These are phyloP conservation scores for Schizonepeta tenuifolia DNA, from an alignment of 257 asterid genomes.

Conservation along the genomic window DNA sequence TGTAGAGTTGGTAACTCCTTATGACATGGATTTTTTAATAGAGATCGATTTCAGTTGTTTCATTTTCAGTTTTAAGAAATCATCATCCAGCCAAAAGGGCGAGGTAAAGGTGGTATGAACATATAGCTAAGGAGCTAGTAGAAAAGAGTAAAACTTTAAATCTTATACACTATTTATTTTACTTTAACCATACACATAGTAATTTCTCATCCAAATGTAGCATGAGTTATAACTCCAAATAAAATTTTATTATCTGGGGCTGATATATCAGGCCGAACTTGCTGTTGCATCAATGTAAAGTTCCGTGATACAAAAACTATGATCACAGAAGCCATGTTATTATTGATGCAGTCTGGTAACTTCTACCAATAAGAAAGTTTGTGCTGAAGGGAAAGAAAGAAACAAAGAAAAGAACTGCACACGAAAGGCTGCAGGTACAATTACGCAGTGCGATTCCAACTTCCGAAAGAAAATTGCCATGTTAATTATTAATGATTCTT, in stretches of 20 bases:
- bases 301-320: conserved; percentile 47
- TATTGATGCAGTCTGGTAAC: conserved; percentile 46
- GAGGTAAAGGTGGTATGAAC: conserved; percentile 4
- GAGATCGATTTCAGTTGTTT: neutral
- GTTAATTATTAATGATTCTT: neutral
- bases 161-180: neutral
- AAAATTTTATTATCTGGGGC: conserved; percentile 59
- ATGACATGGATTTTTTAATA: conserved; percentile 16
- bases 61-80: conserved; percentile 8
- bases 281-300: conserved; percentile 56
- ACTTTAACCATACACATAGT: neutral
- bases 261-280: conserved; percentile 54
- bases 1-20: conserved; percentile 7
- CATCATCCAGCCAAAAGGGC: neutral
- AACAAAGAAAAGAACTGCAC: neutral
- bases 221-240: conserved; percentile 72
- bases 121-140: neutral
- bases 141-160: conserved; percentile 17
- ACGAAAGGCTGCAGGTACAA: conserved; percentile 1
- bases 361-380: neutral
- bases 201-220: conserved; percentile 49
- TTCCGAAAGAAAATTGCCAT: neutral
- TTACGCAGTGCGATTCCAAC: conserved; percentile 10
- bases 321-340: conserved; percentile 51
- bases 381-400: neutral